Evolutionary conservation across 2,329 filamentous ascomycete species (phyloP), one percentile per base, ranked within the genome.

Genomic region (Trichophyton rubrum): DNA sequence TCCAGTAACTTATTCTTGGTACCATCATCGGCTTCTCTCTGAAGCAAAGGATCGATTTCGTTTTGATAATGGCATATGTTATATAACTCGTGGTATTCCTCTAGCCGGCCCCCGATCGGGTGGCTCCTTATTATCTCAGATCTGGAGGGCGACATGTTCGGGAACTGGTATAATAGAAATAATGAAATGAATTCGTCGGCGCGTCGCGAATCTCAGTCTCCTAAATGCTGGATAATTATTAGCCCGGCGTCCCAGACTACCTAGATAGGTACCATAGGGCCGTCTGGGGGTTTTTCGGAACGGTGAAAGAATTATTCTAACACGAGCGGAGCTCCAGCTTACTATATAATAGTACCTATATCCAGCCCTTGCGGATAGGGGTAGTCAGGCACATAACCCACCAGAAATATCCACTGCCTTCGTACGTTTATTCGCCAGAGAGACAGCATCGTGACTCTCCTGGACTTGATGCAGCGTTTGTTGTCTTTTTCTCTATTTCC

Each of bases 101-200:
- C 43, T 35, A 58, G 38, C 38, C 35, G 38, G 30, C 27, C 56
- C 43, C 56, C 56, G 33, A 58, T 58, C 38, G 56, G 56, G 30
- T 45, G 38, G 35, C 22, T 43, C 4, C 11, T 22, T 40, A 58
- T 58, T 27, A 58, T 43, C 43, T 58, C 56, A n/a, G 43, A 24
- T 7, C 56, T 27, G 4, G 56, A 13, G 47, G 24, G 47, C 47
- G 24, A 51, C 47, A 51, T 51, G 15, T 51, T n/a, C 2, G 7
- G 22, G 24, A 30, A 27, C 47, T 51, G 15, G 13, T 13, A 51
- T 51, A 30, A 30, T 27, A 11, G 22, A 33, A 51, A 17, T 4
- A 47, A 47, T 1, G 41, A n/a, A 47, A 47, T n/a, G 17, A 45
- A n/a, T 45, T n/a, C n/a, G 5, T 17, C 20, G 3, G 43, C 43